Conservation (phyloP, 495 filamentous ascomycete genomes). For the Antarctomyces pellizariae region DNA sequence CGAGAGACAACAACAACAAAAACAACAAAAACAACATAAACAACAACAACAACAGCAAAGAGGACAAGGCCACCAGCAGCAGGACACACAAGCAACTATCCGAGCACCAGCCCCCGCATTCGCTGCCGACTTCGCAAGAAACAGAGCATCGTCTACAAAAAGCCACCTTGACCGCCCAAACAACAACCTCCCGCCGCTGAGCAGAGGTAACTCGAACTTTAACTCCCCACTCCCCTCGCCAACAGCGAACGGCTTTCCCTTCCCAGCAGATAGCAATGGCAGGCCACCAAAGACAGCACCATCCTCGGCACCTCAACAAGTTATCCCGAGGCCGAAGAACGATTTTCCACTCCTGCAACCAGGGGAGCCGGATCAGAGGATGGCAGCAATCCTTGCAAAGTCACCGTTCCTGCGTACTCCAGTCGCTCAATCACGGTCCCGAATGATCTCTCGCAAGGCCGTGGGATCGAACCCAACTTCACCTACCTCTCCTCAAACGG, state of each 20-base stretch:
- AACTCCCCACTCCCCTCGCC: constrained; percentile 5
- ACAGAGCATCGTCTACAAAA: constrained; percentile 26
- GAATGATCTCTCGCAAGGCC: neutral
- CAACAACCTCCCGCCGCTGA: constrained; percentile 5
- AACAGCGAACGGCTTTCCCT: too few species aligned
- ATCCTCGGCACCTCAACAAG: too few species aligned
- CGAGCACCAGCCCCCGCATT: neutral
- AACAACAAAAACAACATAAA: neutral
- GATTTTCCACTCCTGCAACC: too few species aligned
- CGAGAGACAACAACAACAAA: neutral
- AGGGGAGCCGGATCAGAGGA: too few species aligned
- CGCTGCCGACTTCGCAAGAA: neutral
- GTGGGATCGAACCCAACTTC: constrained; percentile 4
- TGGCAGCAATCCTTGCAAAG: neutral
- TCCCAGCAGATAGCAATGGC: too few species aligned
- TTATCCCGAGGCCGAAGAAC: too few species aligned
- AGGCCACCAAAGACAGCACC: too few species aligned
- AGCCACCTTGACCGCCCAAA: constrained; percentile 18
- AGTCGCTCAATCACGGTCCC: neutral
- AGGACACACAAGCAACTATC: neutral
- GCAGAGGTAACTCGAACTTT: too few species aligned
- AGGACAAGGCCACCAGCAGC: neutral
- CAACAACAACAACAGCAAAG: neutral
- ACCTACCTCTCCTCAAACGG: constrained; percentile 1
- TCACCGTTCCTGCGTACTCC: neutral